These are phyloP conservation scores for Eucalyptus tenuipes DNA, from an alignment of 345 rosid genomes.

Conservation along the genomic window DNA sequence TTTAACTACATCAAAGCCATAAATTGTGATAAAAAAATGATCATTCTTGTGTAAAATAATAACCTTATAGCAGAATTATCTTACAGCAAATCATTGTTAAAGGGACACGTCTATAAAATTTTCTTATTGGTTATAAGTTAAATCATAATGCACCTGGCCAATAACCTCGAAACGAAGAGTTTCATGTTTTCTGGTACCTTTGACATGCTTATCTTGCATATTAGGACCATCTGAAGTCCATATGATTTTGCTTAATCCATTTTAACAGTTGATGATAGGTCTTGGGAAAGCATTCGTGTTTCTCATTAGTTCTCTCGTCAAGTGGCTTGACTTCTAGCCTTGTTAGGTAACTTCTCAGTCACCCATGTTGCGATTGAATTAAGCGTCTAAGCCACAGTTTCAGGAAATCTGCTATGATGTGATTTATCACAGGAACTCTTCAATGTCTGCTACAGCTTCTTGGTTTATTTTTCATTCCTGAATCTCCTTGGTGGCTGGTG, in stretches of 20 bases:
- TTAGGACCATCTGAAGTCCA: background rate
- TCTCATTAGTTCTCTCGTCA: conserved; percentile 10
- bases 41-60: no score
- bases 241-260: background rate
- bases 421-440: background rate
- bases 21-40: no score
- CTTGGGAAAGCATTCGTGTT: conserved; percentile 10
- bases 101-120: no score
- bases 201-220: background rate
- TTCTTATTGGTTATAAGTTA: background rate
- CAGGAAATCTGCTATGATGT: background rate
- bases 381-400: background rate
- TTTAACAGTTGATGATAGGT: conserved; percentile 11
- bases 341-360: background rate
- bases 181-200: conserved; percentile 6
- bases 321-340: conserved; percentile 12
- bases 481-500: conserved; percentile 28
- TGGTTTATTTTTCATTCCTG: conserved; percentile 13
- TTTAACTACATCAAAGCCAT: no score
- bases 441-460: conserved; percentile 2
- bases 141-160: background rate
- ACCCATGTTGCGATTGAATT: background rate
- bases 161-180: background rate
- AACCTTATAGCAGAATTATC: no score
- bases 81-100: no score